phyloP scores from a whole-genome alignment of 2,329 filamentous ascomycete genomes.

The Hymenoscyphus fructigenus region DNA sequence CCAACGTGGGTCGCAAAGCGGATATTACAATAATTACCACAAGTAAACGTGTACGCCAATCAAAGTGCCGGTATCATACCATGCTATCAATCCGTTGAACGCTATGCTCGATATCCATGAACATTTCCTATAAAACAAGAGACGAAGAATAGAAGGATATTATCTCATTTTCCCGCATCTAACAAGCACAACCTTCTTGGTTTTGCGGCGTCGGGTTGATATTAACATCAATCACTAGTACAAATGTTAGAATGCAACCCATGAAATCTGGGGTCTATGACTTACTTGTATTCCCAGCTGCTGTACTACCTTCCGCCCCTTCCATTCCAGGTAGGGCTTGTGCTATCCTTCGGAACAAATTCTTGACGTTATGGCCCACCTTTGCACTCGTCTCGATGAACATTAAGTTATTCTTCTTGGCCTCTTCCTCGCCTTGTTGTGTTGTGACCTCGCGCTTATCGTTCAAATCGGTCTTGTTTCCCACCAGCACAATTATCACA shows the following conservation, averaged over 20 bases:
- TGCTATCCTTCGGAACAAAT: constrained; percentile 94
- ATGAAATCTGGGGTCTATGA: constrained; percentile 28
- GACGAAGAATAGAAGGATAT: constrained; percentile 15
- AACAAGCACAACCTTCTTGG: constrained; percentile 75
- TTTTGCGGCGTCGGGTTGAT: constrained; percentile 68
- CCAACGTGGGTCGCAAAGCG: constrained; percentile 1
- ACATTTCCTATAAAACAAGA: constrained; percentile 29
- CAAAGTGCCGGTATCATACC: constrained; percentile 36
- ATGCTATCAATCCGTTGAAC: constrained; percentile 31
- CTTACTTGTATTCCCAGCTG: constrained; percentile 75
- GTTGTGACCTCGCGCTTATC: constrained; percentile 98
- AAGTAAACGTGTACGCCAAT: constrained; percentile 15
- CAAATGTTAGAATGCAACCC: constrained; percentile 31
- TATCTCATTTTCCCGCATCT: constrained; percentile 24
- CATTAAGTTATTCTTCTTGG: constrained; percentile 96
- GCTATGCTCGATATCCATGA: constrained; percentile 37
- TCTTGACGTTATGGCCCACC: constrained; percentile 96
- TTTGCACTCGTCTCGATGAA: constrained; percentile 99
- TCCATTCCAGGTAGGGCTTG: constrained; percentile 98
- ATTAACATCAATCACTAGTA: constrained; percentile 86
- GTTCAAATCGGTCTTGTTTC: constrained; percentile 98
- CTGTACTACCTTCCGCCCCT: constrained; percentile 75
- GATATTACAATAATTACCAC: constrained; percentile 22
- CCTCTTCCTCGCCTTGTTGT: constrained; percentile 94
- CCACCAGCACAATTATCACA: constrained; percentile 97